Conservation (phyloP, 2,329 filamentous ascomycete species). For the Trichoderma citrinoviride region DNA sequence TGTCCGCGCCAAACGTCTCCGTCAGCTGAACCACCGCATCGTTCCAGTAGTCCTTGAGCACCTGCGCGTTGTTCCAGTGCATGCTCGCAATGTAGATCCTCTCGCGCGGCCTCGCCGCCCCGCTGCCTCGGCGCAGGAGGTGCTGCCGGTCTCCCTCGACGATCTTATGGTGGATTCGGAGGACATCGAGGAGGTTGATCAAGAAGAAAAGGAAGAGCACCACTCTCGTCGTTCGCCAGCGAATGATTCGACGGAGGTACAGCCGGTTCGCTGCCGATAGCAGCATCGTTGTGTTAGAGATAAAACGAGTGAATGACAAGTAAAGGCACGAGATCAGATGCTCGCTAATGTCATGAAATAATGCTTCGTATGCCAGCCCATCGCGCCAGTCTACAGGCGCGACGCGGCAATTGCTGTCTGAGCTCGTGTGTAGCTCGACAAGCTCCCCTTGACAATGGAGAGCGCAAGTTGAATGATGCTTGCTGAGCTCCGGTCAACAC, state of each 20-base stretch:
- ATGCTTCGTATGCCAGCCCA: slow-evolving; percentile 3
- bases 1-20: slow-evolving; percentile 56
- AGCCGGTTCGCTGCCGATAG: slow-evolving; percentile 33
- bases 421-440: not conserved
- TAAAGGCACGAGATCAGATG: not conserved
- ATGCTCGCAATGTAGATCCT: slow-evolving; percentile 66
- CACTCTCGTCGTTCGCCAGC: slow-evolving; percentile 37
- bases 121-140: slow-evolving; percentile 15
- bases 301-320: not conserved
- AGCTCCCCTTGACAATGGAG: slow-evolving; percentile 2
- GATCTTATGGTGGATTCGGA: slow-evolving; percentile 39
- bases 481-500: not conserved
- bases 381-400: slow-evolving; percentile 15
- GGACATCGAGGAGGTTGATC: slow-evolving; percentile 40
- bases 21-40: slow-evolving; percentile 57
- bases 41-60: slow-evolving; percentile 63
- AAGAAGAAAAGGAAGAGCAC: slow-evolving; percentile 37
- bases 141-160: slow-evolving; percentile 30
- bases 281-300: slow-evolving; percentile 27
- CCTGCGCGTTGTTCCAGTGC: slow-evolving; percentile 63
- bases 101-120: slow-evolving; percentile 32
- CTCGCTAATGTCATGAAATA: slow-evolving; percentile 12
- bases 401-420: slow-evolving; percentile 8
- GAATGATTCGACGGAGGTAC: slow-evolving; percentile 39
- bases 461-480: not conserved